Base-by-base conservation (phyloP, 1,284 basidiomycete genomes). In the Pseudozyma thailandica region DNA sequence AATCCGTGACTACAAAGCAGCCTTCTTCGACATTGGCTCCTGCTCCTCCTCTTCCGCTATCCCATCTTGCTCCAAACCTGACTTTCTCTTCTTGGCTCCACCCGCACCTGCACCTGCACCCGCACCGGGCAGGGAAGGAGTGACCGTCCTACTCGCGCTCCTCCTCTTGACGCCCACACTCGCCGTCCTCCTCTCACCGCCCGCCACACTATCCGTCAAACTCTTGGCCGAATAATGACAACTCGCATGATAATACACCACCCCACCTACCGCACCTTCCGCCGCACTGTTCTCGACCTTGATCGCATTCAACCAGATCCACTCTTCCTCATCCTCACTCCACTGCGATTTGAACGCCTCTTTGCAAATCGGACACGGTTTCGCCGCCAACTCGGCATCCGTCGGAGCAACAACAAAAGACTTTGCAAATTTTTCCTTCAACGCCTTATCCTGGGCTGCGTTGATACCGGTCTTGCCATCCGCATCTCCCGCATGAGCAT, bases 311-410 rank as follows among this genome's bases (percentile, higher is more conserved):
- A 88, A 88, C 93, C 94, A 99, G 18, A 98, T 91, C 94, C 95
- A 98, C 75, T 98, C 96, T 85, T 98, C 96, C 68, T 96, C 94
- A 54, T 97, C 94, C 82, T 98, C 94, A 59, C 90, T 85, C 84
- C 93, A 98, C 84, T 98, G 95, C 71, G 90, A 89, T 85, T 93
- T 92, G 84, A 98, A 88, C 53, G 84, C 84, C 84, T 99, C 96
- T 86, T 97, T 96, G 88, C 96, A 98, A 69, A 99, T 93, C 16
- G 93, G 93, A 85, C 96, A 99, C 41, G 91, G 90, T 70, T 91
- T 86, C 52, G 90, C 89, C 82, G 94, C 92, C 83, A 92, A 89
- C 72, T 90, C 92, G 20, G 91, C 87, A 30, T 86, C 85, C 1
- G 78, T 72, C 0, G 94, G 94, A 27, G 94, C 91, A 70, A 93